Conservation (phyloP, 495 filamentous ascomycete species). For the Hypomontagnella submonticulosa region DNA sequence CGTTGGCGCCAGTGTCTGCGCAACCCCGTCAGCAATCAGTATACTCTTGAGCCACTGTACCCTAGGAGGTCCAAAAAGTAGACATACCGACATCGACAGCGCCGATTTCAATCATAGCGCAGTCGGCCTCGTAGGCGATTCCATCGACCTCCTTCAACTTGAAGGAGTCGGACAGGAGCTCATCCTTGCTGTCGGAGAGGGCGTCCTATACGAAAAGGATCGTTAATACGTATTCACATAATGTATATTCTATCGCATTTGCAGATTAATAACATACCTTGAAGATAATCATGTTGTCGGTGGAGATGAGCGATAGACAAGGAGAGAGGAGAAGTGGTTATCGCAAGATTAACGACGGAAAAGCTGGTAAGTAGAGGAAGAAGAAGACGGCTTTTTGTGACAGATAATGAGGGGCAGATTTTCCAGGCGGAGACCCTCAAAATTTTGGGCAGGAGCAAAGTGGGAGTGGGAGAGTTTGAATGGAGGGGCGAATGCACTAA, state of each 20-base stretch:
- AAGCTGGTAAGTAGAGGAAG: slow-evolving; percentile 38
- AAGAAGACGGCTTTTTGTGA: slow-evolving; percentile 49
- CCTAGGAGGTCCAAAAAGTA: neutral
- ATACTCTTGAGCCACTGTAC: slow-evolving; percentile 21
- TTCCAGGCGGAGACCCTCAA: slow-evolving; percentile 45
- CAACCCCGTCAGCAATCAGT: slow-evolving; percentile 4
- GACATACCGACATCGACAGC: slow-evolving; percentile 77
- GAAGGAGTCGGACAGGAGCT: slow-evolving; percentile 96
- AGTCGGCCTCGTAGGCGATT: slow-evolving; percentile 87
- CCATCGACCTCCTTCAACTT: slow-evolving; percentile 78
- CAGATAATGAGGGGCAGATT: slow-evolving; percentile 51
- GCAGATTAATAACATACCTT: slow-evolving; percentile 66
- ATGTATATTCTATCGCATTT: neutral
- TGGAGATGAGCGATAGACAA: slow-evolving; percentile 34
- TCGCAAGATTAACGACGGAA: slow-evolving; percentile 27
- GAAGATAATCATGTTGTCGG: slow-evolving; percentile 88
- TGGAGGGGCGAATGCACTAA: slow-evolving; percentile 48
- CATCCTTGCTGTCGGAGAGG: slow-evolving; percentile 77
- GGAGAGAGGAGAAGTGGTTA: slow-evolving; percentile 33
- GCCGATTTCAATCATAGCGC: slow-evolving; percentile 82
- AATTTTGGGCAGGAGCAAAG: slow-evolving; percentile 49
- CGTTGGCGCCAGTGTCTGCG: slow-evolving; percentile 92
- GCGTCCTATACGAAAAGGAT: slow-evolving; percentile 72
- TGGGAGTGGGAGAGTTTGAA: slow-evolving; percentile 49
- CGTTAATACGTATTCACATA: slow-evolving; percentile 31